Percentiles rank a stretch among this genome's conserved stretches.
These are phyloP conservation scores for Fusarium sp. DNA, from an alignment of 2,329 filamentous ascomycete species.

Conservation along the genomic window DNA sequence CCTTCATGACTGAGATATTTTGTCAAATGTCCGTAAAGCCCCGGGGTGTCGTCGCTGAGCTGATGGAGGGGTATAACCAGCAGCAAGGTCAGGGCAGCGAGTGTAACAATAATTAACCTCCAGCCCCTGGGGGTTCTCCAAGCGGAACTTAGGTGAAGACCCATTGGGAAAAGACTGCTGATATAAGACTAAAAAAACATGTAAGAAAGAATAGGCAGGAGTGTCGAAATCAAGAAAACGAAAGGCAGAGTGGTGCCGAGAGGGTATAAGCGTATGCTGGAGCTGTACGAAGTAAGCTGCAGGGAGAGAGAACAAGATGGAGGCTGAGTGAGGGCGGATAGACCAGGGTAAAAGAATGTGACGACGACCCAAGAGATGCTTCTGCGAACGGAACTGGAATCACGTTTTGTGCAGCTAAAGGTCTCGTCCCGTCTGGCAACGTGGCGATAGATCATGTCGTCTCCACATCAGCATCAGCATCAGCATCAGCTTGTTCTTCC, in stretches of 20 bases:
- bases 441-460: constrained; percentile 35
- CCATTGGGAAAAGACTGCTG: constrained; percentile 33
- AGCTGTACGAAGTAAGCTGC: background rate
- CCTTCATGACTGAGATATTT: constrained; percentile 49
- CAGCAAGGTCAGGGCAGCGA: constrained; percentile 47
- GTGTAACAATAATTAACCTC: constrained; percentile 46
- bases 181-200: constrained; percentile 17
- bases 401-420: constrained; percentile 34
- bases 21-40: constrained; percentile 50
- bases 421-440: constrained; percentile 27
- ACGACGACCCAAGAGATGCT: constrained; percentile 31
- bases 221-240: background rate
- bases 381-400: constrained; percentile 21
- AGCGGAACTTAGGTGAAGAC: constrained; percentile 43
- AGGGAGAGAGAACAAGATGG: constrained; percentile 7
- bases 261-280: constrained; percentile 6
- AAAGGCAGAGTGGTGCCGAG: constrained; percentile 20
- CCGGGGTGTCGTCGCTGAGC: constrained; percentile 47
- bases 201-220: constrained; percentile 8
- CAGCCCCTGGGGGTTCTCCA: constrained; percentile 49
- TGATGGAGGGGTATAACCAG: constrained; percentile 51
- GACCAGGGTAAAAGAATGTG: constrained; percentile 27
- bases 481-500: constrained; percentile 30
- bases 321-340: constrained; percentile 11
- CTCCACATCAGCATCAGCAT: constrained; percentile 40